Percentiles rank a stretch among this genome's conserved stretches.
phyloP scores from a whole-genome alignment of 495 filamentous ascomycete species.

The Penicillium soppii region DNA sequence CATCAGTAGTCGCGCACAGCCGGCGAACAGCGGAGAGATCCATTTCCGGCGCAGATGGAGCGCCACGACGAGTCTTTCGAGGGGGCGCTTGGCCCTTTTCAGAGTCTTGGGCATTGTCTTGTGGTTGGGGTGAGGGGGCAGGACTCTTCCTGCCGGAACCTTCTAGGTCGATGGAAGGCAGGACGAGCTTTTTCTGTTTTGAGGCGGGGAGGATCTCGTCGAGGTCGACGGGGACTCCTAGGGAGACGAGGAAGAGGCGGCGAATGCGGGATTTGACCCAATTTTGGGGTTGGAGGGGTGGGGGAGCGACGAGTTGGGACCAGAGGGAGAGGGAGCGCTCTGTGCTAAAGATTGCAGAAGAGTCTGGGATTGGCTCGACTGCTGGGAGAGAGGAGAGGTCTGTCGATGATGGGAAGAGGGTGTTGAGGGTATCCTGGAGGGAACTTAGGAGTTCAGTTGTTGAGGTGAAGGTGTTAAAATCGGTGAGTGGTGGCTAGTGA shows the following conservation, averaged over 20 bases:
- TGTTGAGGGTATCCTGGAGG: constrained; percentile 52
- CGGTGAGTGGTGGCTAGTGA: constrained; percentile 65
- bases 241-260: constrained; percentile 90
- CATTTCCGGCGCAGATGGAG: constrained; percentile 67
- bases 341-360: constrained; percentile 51
- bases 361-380: constrained; percentile 43
- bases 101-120: constrained; percentile 49
- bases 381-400: constrained; percentile 40
- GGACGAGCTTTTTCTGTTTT: constrained; percentile 95
- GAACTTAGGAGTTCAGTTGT: constrained; percentile 46
- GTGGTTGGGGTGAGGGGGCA: constrained; percentile 35
- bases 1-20: constrained; percentile 79
- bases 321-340: constrained; percentile 82
- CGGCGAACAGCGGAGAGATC: constrained; percentile 77
- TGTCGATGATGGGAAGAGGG: constrained; percentile 53
- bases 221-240: constrained; percentile 93
- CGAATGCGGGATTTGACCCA: constrained; percentile 97
- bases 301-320: constrained; percentile 93
- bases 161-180: constrained; percentile 75
- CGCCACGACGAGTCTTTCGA: constrained; percentile 50
- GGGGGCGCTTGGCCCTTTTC: constrained; percentile 39
- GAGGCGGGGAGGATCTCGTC: constrained; percentile 96
- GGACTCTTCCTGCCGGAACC: constrained; percentile 26
- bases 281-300: constrained; percentile 91
- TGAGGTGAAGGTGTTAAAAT: constrained; percentile 63